Conservation (phyloP, 495 filamentous ascomycete species). For the Talaromyces proteolyticus region DNA sequence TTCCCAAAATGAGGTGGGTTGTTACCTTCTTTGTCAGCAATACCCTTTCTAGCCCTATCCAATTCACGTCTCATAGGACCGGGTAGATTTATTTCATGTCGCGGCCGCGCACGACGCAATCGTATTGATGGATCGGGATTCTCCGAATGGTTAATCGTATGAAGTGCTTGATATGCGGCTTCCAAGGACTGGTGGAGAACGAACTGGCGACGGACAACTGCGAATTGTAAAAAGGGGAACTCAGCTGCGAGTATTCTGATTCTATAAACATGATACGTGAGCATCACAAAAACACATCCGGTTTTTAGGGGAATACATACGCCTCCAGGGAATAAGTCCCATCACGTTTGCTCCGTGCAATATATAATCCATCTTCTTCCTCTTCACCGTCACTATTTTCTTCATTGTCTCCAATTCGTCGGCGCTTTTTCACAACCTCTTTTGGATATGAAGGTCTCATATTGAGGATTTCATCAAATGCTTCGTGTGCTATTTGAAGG, state of each 20-base stretch:
- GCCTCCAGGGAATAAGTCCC: neutral
- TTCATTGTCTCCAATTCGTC: too few species aligned
- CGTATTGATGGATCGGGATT: neutral
- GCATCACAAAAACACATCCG: too few species aligned
- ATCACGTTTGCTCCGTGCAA: conserved; percentile 21
- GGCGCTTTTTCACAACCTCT: conserved; percentile 34
- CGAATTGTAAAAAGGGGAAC: too few species aligned
- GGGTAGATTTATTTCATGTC: neutral
- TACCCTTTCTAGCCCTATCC: conserved; percentile 3
- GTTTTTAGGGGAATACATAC: too few species aligned
- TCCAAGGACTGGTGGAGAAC: too few species aligned
- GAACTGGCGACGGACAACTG: too few species aligned
- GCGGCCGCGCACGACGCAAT: neutral
- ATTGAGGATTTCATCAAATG: conserved; percentile 41
- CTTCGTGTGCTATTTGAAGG: conserved; percentile 12
- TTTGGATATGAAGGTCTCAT: conserved; percentile 40
- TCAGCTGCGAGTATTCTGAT: too few species aligned
- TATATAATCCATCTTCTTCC: conserved; percentile 19
- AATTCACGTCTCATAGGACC: conserved; percentile 1
- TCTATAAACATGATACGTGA: too few species aligned
- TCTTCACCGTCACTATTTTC: too few species aligned
- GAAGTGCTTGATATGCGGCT: too few species aligned
- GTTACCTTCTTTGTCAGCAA: conserved; percentile 7
- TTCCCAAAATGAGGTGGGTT: neutral
- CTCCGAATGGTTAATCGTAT: neutral